Conservation (phyloP, 1,284 basidiomycete genomes). For the Sporisorium scitamineum region DNA sequence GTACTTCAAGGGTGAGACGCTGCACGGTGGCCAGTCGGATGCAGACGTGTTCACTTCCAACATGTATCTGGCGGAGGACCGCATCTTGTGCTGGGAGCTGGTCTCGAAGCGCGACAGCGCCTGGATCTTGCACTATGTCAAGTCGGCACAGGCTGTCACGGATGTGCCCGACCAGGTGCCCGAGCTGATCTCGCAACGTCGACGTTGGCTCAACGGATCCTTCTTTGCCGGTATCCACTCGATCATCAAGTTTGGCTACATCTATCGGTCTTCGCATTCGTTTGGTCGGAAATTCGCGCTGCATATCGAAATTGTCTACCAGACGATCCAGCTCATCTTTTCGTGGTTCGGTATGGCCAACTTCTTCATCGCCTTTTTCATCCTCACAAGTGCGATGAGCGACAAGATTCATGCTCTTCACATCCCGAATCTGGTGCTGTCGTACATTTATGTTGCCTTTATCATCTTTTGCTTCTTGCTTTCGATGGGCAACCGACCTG, state of each 20-base stretch:
- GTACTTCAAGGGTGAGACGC: conserved; percentile 92
- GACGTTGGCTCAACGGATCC: conserved; percentile 67
- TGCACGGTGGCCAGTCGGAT: conserved; percentile 57
- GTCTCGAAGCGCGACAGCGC: conserved; percentile 70
- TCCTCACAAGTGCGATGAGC: conserved; percentile 61
- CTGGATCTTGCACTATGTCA: conserved; percentile 68
- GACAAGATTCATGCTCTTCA: conserved; percentile 54
- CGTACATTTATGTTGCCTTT: conserved; percentile 67
- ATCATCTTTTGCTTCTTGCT: conserved; percentile 68
- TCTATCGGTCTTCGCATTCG: conserved; percentile 67
- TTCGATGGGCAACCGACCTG: conserved; percentile 67
- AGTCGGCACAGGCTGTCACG: conserved; percentile 64
- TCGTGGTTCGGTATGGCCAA: conserved; percentile 66
- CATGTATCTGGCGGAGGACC: conserved; percentile 68
- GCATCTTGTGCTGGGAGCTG: conserved; percentile 67
- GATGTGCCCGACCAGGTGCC: conserved; percentile 65
- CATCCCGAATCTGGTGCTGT: conserved; percentile 61
- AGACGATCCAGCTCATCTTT: conserved; percentile 63
- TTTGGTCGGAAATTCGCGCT: conserved; percentile 60
- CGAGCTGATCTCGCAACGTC: conserved; percentile 65
- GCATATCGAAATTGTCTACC: conserved; percentile 68
- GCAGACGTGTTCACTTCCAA: conserved; percentile 67
- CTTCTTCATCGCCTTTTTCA: conserved; percentile 62
- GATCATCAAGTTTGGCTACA: conserved; percentile 68
- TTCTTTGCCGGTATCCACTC: conserved; percentile 68